Base-by-base conservation (phyloP, 2,329 filamentous ascomycete species). In the Amylocarpus encephaloides region DNA sequence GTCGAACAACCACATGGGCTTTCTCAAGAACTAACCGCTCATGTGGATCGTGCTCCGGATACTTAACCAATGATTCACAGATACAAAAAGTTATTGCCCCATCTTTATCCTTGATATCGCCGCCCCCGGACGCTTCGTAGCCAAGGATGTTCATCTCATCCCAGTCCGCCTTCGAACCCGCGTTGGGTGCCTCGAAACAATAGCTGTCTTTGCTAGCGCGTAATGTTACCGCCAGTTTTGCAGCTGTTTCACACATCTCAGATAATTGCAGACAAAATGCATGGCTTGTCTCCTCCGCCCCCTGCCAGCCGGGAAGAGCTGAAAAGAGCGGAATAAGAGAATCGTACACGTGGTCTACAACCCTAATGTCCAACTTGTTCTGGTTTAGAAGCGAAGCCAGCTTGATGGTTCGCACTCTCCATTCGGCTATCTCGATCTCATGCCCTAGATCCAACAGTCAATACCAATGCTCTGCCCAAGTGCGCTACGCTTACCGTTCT, bases 381-480 rank as follows among this genome's bases (percentile, higher is more conserved):
- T 15, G 19, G 1, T 35, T 26, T n/a, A 50, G 35, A 5, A 41
- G 11, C 7, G 13, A 7, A 7, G 42, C 48, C 15, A 34, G 46
- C 18, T 42, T 50, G 2, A 50, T n/a, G 2, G 43, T 50, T 6
- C 19, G 11, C 0, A 10, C 42, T 46, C 51, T 50, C 53, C 53
- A 53, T 19, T 53, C 46, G 1, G 39, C 29, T 13, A 51, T 34
- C 10, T 53, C 48, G 2, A 30, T n/a, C 15, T 38, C 40, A 18
- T 43, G 29, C 5, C 29, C 43, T 36, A 30, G 6, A 15, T 6
- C 15, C 11, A 43, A 22, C 3, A 9, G 11, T 18, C 26, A n/a
- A n/a, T n/a, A 26, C 16, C n/a, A 26, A 30, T 33, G 16, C 10
- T 32, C 16, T 11, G 29, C 32, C 6, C 16, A 4, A 13, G 16